These are phyloP conservation scores for Cryptosporidium meleagridis DNA, from an alignment of 169 alveolate genomes.

Conservation along the genomic window DNA sequence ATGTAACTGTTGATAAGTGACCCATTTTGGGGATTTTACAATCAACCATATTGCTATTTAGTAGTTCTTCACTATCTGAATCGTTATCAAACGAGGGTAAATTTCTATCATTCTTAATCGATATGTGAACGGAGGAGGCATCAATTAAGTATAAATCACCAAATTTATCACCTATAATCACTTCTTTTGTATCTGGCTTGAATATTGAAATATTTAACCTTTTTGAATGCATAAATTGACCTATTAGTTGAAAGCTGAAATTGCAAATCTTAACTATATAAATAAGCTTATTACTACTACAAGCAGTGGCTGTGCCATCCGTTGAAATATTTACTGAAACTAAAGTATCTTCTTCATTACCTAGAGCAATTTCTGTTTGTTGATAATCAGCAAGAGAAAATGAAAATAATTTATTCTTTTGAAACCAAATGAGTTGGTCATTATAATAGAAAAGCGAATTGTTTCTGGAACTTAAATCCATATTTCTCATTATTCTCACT, in stretches of 20 bases:
- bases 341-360: neutral
- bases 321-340: slow-evolving; percentile 10
- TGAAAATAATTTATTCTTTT: neutral
- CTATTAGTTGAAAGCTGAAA: neutral
- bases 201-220: slow-evolving; percentile 20
- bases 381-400: neutral
- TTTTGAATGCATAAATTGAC: slow-evolving; percentile 24
- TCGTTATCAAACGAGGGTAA: neutral
- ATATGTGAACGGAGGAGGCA: neutral
- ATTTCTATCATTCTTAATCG: neutral
- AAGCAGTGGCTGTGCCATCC: neutral
- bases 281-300: slow-evolving; percentile 1
- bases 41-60: neutral
- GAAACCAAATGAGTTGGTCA: slow-evolving; percentile 38
- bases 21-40: slow-evolving; percentile 31
- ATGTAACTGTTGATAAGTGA: slow-evolving; percentile 58
- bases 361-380: neutral
- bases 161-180: slow-evolving; percentile 40
- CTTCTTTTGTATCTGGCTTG: slow-evolving; percentile 2
- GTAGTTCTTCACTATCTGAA: neutral
- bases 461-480: neutral
- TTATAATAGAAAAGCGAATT: slow-evolving; percentile 10
- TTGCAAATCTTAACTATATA: neutral
- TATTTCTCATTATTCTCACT: neutral
- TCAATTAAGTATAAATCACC: slow-evolving; percentile 46